Conservation (phyloP, 495 filamentous ascomycete genomes). For the Trypethelium eluteriae region DNA sequence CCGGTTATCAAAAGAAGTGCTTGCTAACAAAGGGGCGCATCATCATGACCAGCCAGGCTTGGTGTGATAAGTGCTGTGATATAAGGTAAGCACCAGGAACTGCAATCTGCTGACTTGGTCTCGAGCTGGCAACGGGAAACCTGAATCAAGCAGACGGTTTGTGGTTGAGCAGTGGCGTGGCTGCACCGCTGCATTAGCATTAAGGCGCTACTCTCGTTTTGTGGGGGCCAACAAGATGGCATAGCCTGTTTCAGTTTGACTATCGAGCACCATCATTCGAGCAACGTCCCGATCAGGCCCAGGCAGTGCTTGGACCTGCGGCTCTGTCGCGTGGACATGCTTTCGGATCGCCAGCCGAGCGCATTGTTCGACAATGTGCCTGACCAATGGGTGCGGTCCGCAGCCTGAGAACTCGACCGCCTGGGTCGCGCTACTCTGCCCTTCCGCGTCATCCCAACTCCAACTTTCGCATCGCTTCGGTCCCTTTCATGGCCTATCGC, state of each 20-base stretch:
- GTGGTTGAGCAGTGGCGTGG: too few species aligned
- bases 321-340: neutral
- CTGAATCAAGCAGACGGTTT: too few species aligned
- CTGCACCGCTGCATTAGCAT: neutral
- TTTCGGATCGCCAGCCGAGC: neutral
- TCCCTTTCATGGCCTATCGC: neutral
- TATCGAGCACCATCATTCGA: neutral
- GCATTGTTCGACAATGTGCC: neutral
- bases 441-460: constrained; percentile 3
- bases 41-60: neutral
- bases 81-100: too few species aligned
- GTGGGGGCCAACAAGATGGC: neutral
- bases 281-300: neutral
- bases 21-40: too few species aligned
- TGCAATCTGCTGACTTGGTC: too few species aligned
- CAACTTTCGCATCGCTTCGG: neutral
- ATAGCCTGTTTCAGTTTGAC: constrained; percentile 1
- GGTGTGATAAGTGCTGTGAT: neutral
- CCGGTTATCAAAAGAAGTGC: too few species aligned
- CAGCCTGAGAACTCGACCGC: neutral
- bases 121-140: too few species aligned
- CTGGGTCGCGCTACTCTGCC: neutral
- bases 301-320: neutral
- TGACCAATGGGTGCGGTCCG: neutral
- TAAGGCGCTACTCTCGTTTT: neutral